These are phyloP conservation scores for Beauveria scarabaeidicola DNA, from an alignment of 2,329 filamentous ascomycete species.

Conservation along the genomic window DNA sequence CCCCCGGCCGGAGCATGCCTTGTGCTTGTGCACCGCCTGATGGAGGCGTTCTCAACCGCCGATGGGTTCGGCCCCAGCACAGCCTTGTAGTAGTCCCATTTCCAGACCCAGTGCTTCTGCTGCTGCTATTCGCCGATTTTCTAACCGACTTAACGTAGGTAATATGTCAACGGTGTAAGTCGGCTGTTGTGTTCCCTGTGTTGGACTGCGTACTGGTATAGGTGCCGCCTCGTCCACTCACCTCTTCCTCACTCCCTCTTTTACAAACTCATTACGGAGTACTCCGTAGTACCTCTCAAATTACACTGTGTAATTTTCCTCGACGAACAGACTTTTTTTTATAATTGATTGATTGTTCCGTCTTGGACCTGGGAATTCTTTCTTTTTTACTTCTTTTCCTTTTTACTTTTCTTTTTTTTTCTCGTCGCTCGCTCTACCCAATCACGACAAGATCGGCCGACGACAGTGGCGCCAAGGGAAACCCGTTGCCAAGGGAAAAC, in stretches of 20 bases:
- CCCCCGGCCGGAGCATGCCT: no score
- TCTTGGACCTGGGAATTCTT: neutral
- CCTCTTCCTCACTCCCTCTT: neutral
- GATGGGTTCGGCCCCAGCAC: constrained; percentile 6
- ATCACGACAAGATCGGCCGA: no score
- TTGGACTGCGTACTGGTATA: neutral
- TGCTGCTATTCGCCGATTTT: neutral
- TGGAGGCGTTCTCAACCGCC: neutral
- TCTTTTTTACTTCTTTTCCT: neutral
- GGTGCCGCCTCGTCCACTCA: neutral
- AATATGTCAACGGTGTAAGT: no score
- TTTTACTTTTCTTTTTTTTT: neutral
- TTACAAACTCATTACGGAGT: neutral
- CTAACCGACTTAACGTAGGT: no score
- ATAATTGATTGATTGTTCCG: no score
- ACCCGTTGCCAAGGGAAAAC: neutral
- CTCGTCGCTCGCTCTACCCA: no score
- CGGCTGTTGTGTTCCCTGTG: neutral
- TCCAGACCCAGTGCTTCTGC: neutral
- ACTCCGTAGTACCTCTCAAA: neutral
- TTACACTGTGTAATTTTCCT: neutral
- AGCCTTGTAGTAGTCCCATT: constrained; percentile 1
- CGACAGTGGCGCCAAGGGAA: no score
- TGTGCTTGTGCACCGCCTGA: no score
- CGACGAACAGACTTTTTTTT: neutral